These are phyloP conservation scores for Myrica gale DNA, from an alignment of 306 rosid genomes.

Conservation along the genomic window DNA sequence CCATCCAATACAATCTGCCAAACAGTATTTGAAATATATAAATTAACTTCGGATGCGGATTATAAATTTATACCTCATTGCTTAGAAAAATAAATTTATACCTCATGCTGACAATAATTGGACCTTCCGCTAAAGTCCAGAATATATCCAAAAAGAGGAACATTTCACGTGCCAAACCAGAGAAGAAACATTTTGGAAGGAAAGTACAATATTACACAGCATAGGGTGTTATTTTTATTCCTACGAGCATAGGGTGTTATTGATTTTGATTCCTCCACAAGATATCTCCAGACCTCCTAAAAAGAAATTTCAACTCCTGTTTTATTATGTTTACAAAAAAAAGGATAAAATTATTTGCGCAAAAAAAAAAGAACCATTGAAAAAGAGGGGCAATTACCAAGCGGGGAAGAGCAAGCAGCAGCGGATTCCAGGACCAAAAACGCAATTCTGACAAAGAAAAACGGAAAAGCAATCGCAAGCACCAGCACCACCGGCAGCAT, in stretches of 20 bases:
- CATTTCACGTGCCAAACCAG: not conserved
- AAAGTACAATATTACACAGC: slow-evolving; percentile 2
- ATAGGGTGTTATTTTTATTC: not conserved
- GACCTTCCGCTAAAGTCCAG: not conserved
- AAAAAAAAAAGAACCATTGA: too few species aligned
- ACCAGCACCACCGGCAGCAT: slow-evolving; percentile 52
- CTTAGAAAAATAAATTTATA: not conserved
- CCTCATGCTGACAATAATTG: not conserved
- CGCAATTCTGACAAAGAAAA: slow-evolving; percentile 65
- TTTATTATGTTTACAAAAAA: too few species aligned
- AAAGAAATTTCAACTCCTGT: too few species aligned
- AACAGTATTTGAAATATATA: not conserved
- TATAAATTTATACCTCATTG: too few species aligned
- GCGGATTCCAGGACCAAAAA: slow-evolving; percentile 77
- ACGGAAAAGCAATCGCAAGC: slow-evolving; percentile 61
- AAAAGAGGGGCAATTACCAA: slow-evolving; percentile 38
- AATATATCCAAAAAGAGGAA: too few species aligned
- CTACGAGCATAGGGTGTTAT: too few species aligned
- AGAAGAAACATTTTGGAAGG: too few species aligned
- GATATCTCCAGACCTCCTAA: not conserved
- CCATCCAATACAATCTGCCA: slow-evolving; percentile 78
- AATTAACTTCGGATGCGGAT: too few species aligned
- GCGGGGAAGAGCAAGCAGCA: slow-evolving; percentile 55
- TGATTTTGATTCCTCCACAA: not conserved
- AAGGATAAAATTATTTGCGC: not conserved